Conservation (phyloP, 2,329 filamentous ascomycete species). For the Scedosporium boydii region DNA sequence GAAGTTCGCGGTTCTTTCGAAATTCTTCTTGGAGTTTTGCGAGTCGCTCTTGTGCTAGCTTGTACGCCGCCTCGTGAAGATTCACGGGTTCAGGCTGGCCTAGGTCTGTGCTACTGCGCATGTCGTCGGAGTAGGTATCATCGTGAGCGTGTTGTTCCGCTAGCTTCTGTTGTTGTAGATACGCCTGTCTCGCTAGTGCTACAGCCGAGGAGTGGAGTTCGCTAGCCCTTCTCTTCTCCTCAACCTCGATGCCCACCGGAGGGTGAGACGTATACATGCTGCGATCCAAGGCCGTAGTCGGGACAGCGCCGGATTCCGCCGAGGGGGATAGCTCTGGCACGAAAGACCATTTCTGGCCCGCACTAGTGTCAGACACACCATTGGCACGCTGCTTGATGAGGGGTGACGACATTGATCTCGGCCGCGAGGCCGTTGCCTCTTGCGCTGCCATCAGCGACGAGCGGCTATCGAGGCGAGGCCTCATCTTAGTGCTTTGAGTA, state of each 20-base stretch:
- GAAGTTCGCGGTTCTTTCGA: conserved; percentile 51
- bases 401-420: conserved; percentile 3
- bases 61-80: conserved; percentile 80
- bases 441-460: conserved; percentile 2
- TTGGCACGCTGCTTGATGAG: conserved; percentile 13
- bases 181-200: conserved; percentile 86
- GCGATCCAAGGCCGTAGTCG: conserved; percentile 52
- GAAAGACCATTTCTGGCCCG: conserved; percentile 52
- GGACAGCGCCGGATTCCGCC: conserved; percentile 53
- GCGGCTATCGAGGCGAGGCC: conserved; percentile 18
- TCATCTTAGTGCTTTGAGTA: conserved; percentile 66
- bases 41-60: conserved; percentile 72
- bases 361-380: conserved; percentile 30
- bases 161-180: conserved; percentile 59
- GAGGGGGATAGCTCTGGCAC: background rate
- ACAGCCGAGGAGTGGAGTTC: conserved; percentile 73
- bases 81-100: conserved; percentile 40
- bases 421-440: conserved; percentile 4
- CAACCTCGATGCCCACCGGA: conserved; percentile 59
- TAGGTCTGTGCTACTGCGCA: background rate
- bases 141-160: background rate
- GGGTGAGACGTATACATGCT: conserved; percentile 73
- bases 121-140: background rate
- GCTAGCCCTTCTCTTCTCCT: conserved; percentile 64
- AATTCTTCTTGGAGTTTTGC: conserved; percentile 69